phyloP scores from a whole-genome alignment of 2,329 filamentous ascomycete genomes.

The Diaporthe vaccinii region DNA sequence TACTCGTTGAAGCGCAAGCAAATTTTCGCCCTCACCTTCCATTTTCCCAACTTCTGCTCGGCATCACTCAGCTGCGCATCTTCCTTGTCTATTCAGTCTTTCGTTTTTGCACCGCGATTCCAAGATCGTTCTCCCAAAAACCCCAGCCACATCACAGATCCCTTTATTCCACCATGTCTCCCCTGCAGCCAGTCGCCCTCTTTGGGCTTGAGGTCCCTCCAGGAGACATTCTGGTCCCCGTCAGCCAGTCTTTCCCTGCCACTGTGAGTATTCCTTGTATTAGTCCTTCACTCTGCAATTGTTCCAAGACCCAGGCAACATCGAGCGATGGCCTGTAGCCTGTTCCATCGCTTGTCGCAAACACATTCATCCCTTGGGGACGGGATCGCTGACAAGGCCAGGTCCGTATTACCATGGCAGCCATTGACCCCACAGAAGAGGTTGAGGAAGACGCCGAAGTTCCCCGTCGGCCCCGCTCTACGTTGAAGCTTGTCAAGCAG shows the following conservation, averaged over 20 bases:
- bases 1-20: slow-evolving; percentile 20
- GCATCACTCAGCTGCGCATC: not conserved
- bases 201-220: slow-evolving; percentile 94
- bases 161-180: slow-evolving; percentile 62
- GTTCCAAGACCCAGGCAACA: not conserved
- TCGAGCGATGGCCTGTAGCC: not conserved
- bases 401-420: slow-evolving; percentile 99
- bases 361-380: not conserved
- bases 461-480: slow-evolving; percentile 79
- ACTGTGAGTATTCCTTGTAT: slow-evolving; percentile 73
- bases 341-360: slow-evolving; percentile 32
- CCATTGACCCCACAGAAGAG: slow-evolving; percentile 88
- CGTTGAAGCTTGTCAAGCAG: slow-evolving; percentile 89
- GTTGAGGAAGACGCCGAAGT: slow-evolving; percentile 75
- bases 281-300: not conserved
- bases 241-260: slow-evolving; percentile 82
- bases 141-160: not conserved
- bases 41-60: not conserved
- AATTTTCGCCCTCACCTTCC: slow-evolving; percentile 21
- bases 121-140: slow-evolving; percentile 17
- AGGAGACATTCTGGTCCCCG: slow-evolving; percentile 85
- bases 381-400: slow-evolving; percentile 53
- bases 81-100: not conserved
- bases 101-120: not conserved
- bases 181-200: slow-evolving; percentile 77